phyloP scores from a whole-genome alignment of 805 yeast species.

The Yamadazyma insecticola region DNA sequence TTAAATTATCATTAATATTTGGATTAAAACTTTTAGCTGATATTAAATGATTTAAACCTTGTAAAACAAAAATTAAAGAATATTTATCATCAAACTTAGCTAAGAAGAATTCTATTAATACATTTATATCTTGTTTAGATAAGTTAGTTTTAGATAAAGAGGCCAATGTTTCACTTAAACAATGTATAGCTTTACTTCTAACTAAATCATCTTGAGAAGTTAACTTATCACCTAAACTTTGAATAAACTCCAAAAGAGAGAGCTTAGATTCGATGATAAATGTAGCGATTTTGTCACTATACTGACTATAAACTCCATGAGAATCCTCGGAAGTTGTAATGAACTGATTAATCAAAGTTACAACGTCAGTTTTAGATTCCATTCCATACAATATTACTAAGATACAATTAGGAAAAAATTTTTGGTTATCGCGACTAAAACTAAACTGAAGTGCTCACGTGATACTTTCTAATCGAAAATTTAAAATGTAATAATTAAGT shows the following conservation, averaged over 20 bases:
- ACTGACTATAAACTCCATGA: conserved; percentile 9
- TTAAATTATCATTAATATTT: conserved; percentile 22
- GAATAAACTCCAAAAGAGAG: conserved; percentile 50
- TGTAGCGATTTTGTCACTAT: conserved; percentile 18
- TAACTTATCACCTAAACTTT: conserved; percentile 55
- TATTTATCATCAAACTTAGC: conserved; percentile 65
- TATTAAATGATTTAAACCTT: conserved; percentile 50
- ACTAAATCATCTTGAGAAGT: conserved; percentile 54
- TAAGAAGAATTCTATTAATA: conserved; percentile 51
- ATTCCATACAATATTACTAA: conserved; percentile 1
- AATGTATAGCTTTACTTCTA: conserved; percentile 43
- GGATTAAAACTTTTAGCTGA: conserved; percentile 46
- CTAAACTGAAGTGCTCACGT: no score
- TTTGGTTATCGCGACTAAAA: no score
- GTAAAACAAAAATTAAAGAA: conserved; percentile 47
- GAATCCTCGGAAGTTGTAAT: conserved; percentile 27
- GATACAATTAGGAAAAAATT: no score
- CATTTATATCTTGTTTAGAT: conserved; percentile 45
- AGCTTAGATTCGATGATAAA: conserved; percentile 18
- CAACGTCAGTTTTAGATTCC: conserved; percentile 4
- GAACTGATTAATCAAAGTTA: conserved; percentile 33
- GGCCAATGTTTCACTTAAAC: conserved; percentile 35
- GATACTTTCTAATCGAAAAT: no score
- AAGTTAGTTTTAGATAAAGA: conserved; percentile 21
- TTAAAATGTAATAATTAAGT: no score